Base-by-base conservation (phyloP, 2,329 filamentous ascomycete genomes). In the Ustulina deusta region DNA sequence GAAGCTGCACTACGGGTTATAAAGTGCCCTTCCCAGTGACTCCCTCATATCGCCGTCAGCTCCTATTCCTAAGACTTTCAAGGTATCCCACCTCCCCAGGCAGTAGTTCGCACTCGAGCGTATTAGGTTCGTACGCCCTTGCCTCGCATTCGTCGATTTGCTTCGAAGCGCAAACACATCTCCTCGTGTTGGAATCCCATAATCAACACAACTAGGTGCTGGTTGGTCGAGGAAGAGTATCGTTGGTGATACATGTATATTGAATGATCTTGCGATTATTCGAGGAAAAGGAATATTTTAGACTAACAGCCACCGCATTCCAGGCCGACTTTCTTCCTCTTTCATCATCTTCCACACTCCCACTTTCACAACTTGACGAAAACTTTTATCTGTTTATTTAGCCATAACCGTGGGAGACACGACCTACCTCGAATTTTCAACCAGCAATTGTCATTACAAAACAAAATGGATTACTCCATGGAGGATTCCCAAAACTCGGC, bases 401-500 rank as follows among this genome's bases (percentile, higher is more conserved):
- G 27, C 29, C 10, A 60, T 25, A n/a, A n/a, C 20, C 38, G 6
- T 40, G 1, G 44, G 13, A 59, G 17, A 17, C 25, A 34, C 29
- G 10, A 46, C 15, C 42, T 20, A 5, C 17, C n/a, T 51, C 36
- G 22, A 46, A 13, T 17, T 55, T 15, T 29, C 27, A 9, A 25
- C 36, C 5, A 4, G 25, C 51, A 6, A 42, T 27, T 38, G 13
- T 44, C 34, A 46, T 44, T 52, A 40, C 44, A 52, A 32, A 34
- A 29, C 70, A 75, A 63, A 66, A 87, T 88, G 84, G 83, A 87
- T 69, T 87, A 83, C 78, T 79, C 78, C 51, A 84, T 84, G 79
- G 87, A 88, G 74, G 86, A 92, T 74, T 87, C 83, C 61, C 91
- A 93, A 79, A 93, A 91, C 81, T 84, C 90, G 62, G 87, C 87